Evolutionary conservation across 1,284 basidiomycete species (phyloP), one percentile per base, ranked within the genome.

Genomic region (Meira nashicola): DNA sequence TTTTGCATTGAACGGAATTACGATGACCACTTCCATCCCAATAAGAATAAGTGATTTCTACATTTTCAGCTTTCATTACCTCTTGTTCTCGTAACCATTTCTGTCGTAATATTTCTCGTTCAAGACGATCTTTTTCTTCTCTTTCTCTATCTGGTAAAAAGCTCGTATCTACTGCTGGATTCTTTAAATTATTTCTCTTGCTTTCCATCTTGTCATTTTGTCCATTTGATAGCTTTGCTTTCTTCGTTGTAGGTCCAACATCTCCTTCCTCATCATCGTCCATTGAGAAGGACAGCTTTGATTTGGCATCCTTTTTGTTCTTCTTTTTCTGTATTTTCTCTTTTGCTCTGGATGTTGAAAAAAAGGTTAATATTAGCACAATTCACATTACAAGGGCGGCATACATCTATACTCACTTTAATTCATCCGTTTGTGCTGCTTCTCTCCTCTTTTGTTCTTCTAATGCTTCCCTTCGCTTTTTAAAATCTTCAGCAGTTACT

Each of bases 21-120:
- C 94, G 83, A 80, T 98, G 95, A 0, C 95, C 95, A 71, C 88
- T 92, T 4, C 94, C 94, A 76, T 99, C 94, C 95, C 95, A 99
- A 80, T 88, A 98, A 0, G 92, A 95, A 77, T 97, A 99, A 0
- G 87, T 87, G 66, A 96, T 85, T 77, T 94, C 90, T 58, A 96
- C 89, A 25, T 90, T 88, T 70, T 94, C 92, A 44, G 84, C 81
- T 80, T 95, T 96, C 71, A 89, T 85, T 41, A 87, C 83, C 66
- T 93, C 92, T 74, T 99, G 94, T 76, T 87, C 88, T 60, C 82
- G 82, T 38, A 97, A 82, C 92, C 93, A 99, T 76, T 95, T 86
- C 66, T 92, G 84, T 3, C 94, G 84, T 39, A 99, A 82, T 58
- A 88, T 84, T 78, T 98, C 94, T 37, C 95, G 83, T 77, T 92